Evolutionary conservation across 2,329 filamentous ascomycete genomes (phyloP).

Genomic region (Colletotrichum incanum): DNA sequence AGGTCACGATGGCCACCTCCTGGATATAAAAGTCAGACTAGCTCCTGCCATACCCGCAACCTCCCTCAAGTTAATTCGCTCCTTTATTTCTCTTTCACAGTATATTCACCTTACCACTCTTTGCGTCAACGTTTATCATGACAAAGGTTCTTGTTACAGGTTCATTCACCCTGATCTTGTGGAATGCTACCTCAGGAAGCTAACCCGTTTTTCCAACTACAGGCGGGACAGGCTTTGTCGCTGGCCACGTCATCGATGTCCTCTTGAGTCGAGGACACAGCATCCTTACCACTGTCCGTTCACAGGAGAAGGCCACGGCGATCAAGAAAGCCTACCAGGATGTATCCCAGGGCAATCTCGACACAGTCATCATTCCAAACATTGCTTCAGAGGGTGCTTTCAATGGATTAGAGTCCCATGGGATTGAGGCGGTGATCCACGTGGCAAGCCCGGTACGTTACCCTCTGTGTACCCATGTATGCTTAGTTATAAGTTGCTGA

Average conservation of each 20-base stretch:
- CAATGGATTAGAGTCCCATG: slow-evolving; percentile 58
- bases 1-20: neutral
- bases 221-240: slow-evolving; percentile 36
- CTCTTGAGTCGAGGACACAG: slow-evolving; percentile 24
- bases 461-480: neutral
- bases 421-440: slow-evolving; percentile 32
- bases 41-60: neutral
- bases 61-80: neutral
- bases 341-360: slow-evolving; percentile 47
- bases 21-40: neutral
- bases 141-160: slow-evolving; percentile 33
- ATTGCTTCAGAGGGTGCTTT: slow-evolving; percentile 81
- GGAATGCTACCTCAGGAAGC: neutral
- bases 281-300: slow-evolving; percentile 29
- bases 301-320: slow-evolving; percentile 14
- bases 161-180: neutral
- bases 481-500: slow-evolving; percentile 70
- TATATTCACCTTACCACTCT: no score
- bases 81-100: neutral
- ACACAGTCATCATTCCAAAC: slow-evolving; percentile 76
- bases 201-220: neutral
- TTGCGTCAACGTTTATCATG: neutral
- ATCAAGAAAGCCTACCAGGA: slow-evolving; percentile 10
- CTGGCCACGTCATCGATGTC: slow-evolving; percentile 26
- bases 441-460: slow-evolving; percentile 30